Evolutionary conservation across 2,329 filamentous ascomycete genomes (phyloP).

Genomic region (Aspergillaceae sp.): DNA sequence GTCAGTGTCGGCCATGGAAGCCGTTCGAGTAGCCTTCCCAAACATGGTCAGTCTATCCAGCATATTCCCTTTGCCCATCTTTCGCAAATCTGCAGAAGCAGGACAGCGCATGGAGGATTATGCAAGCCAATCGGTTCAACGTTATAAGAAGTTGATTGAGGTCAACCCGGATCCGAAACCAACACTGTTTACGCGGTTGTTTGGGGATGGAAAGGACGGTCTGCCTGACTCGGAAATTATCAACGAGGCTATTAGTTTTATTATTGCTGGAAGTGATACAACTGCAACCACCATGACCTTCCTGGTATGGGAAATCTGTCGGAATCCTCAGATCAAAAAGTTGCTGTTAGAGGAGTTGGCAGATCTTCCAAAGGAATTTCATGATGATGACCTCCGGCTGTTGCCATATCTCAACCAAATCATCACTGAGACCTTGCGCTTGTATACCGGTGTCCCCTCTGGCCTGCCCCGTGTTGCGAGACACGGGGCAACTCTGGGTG

Average conservation of each 20-base stretch:
- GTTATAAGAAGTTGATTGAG: constrained; percentile 14
- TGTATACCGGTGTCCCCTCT: constrained; percentile 50
- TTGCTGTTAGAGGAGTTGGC: constrained; percentile 14
- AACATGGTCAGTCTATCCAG: too few relatives aligned
- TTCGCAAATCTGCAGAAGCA: constrained; percentile 12
- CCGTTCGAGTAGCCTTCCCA: constrained; percentile 17
- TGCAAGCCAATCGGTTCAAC: constrained; percentile 15
- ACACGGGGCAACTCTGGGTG: constrained; percentile 34
- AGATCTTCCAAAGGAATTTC: constrained; percentile 9
- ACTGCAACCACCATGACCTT: constrained; percentile 45
- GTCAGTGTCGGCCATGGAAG: constrained; percentile 7
- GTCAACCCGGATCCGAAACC: constrained; percentile 11
- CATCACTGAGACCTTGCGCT: constrained; percentile 50
- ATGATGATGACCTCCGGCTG: constrained; percentile 38
- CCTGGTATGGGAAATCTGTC: constrained; percentile 17
- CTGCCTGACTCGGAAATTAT: constrained; percentile 28
- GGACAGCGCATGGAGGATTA: constrained; percentile 15
- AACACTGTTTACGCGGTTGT: constrained; percentile 22
- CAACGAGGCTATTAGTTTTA: constrained; percentile 37
- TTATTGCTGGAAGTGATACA: constrained; percentile 46
- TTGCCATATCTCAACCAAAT: constrained; percentile 50
- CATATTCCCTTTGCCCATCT: constrained; percentile 15
- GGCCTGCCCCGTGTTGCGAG: constrained; percentile 44
- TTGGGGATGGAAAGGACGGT: constrained; percentile 15
- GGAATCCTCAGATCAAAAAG: constrained; percentile 7